Conservation (phyloP, 2,329 filamentous ascomycete genomes). For the Cordyceps pruinosa region DNA sequence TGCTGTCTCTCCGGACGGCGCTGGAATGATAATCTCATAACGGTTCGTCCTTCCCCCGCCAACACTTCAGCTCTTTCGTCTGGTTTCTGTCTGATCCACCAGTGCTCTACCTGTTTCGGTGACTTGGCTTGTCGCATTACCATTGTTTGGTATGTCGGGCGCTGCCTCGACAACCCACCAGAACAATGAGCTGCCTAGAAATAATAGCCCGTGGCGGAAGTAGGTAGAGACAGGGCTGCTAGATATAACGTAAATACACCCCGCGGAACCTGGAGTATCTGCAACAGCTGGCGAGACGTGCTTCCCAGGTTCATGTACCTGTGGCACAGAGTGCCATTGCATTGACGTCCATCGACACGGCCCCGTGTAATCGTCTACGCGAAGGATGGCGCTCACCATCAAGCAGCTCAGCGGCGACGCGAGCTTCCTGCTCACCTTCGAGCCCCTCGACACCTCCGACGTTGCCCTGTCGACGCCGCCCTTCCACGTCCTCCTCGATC, state of each 20-base stretch:
- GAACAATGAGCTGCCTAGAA: background rate
- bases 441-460: slow-evolving; percentile 35
- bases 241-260: background rate
- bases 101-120: no score
- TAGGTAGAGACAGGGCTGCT: background rate
- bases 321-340: no score
- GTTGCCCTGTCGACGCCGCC: slow-evolving; percentile 26
- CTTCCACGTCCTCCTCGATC: slow-evolving; percentile 65
- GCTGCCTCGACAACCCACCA: slow-evolving; percentile 5
- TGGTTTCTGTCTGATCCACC: background rate
- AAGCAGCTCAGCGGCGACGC: slow-evolving; percentile 59
- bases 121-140: background rate
- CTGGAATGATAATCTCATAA: no score
- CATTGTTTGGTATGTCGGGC: background rate
- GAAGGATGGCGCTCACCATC: slow-evolving; percentile 53
- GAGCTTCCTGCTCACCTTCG: slow-evolving; percentile 58
- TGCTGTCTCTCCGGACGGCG: no score
- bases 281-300: no score
- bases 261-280: background rate
- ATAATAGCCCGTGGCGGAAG: background rate
- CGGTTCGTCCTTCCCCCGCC: no score
- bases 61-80: no score
- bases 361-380: background rate
- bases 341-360: no score
- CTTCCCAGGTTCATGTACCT: no score